Percentiles rank a stretch among this genome's conserved stretches.
Conservation (phyloP, 1,139 yeast genomes). For the Williopsis jadinii region DNA sequence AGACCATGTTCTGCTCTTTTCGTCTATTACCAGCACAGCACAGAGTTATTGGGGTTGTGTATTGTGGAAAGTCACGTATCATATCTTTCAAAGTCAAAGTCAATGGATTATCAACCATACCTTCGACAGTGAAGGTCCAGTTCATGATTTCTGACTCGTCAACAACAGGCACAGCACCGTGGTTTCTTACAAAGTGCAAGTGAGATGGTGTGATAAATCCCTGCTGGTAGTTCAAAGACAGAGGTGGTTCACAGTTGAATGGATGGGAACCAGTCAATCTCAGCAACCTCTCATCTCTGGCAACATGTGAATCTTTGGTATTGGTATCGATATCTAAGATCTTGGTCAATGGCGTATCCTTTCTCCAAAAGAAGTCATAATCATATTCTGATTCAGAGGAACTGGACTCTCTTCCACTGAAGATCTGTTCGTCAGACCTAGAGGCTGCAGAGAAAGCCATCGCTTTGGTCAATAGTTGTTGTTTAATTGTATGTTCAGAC, state of each 20-base stretch:
- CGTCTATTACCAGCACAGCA: slow-evolving; percentile 31
- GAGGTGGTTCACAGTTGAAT: slow-evolving; percentile 28
- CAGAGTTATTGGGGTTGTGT: slow-evolving; percentile 27
- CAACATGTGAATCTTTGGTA: slow-evolving; percentile 25
- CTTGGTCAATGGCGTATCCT: slow-evolving; percentile 7
- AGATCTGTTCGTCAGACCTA: background rate
- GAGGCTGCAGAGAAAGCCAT: too few species aligned
- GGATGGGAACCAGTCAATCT: slow-evolving; percentile 31
- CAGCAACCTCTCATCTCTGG: slow-evolving; percentile 25
- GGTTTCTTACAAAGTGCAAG: slow-evolving; percentile 29
- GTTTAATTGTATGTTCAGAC: too few species aligned
- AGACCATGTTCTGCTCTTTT: slow-evolving; percentile 28
- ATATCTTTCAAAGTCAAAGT: slow-evolving; percentile 20
- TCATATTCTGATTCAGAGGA: background rate
- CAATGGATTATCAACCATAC: slow-evolving; percentile 25
- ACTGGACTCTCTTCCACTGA: background rate
- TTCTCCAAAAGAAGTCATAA: slow-evolving; percentile 5
- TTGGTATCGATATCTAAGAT: slow-evolving; percentile 22
- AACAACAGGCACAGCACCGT: slow-evolving; percentile 27
- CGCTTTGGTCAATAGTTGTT: too few species aligned
- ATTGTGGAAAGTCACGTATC: slow-evolving; percentile 22
- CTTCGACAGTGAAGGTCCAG: slow-evolving; percentile 26
- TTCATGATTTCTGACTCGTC: slow-evolving; percentile 18
- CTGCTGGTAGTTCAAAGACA: slow-evolving; percentile 21
- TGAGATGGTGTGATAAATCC: slow-evolving; percentile 28